Conservation (phyloP, 768 basidiomycete genomes). For the Leccinum broughii region DNA sequence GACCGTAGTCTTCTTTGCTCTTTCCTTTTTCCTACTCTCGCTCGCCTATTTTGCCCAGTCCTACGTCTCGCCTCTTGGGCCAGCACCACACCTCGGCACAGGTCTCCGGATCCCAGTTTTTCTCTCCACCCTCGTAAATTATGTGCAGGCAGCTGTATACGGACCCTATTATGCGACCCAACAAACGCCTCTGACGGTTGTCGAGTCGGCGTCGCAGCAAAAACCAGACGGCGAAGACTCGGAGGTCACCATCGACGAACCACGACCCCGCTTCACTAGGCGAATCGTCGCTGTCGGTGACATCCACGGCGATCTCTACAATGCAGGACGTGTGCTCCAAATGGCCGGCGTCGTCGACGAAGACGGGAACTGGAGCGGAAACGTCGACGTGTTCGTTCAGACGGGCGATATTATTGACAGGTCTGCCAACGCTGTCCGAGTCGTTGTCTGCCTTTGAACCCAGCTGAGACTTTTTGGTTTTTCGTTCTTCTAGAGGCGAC, state of each 20-base stretch:
- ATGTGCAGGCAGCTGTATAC: slow-evolving; percentile 25
- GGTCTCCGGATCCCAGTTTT: slow-evolving; percentile 22
- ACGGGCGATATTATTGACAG: slow-evolving; percentile 96
- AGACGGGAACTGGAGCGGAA: slow-evolving; percentile 75
- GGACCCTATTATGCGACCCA: slow-evolving; percentile 27
- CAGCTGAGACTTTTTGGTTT: slow-evolving; percentile 15
- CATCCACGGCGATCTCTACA: slow-evolving; percentile 84
- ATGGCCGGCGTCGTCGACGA: slow-evolving; percentile 79
- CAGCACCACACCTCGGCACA: slow-evolving; percentile 32
- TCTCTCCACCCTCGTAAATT: slow-evolving; percentile 27
- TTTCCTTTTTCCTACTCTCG: slow-evolving; percentile 31
- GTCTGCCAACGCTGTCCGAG: slow-evolving; percentile 37
- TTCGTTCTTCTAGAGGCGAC: slow-evolving; percentile 57
- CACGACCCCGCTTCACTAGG: slow-evolving; percentile 34
- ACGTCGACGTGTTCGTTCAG: slow-evolving; percentile 87
- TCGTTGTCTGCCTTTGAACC: not conserved
- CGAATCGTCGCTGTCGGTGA: slow-evolving; percentile 90
- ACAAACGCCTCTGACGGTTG: slow-evolving; percentile 9
- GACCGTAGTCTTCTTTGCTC: slow-evolving; percentile 18
- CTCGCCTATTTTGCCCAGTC: slow-evolving; percentile 33
- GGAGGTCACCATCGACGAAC: slow-evolving; percentile 17
- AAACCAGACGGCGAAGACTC: slow-evolving; percentile 7
- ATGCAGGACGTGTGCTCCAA: slow-evolving; percentile 75
- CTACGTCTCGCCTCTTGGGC: slow-evolving; percentile 32
- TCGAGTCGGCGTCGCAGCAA: slow-evolving; percentile 2